These are phyloP conservation scores for Sugiyamaella xylanicola DNA, from an alignment of 1,139 yeast genomes.

Conservation along the genomic window DNA sequence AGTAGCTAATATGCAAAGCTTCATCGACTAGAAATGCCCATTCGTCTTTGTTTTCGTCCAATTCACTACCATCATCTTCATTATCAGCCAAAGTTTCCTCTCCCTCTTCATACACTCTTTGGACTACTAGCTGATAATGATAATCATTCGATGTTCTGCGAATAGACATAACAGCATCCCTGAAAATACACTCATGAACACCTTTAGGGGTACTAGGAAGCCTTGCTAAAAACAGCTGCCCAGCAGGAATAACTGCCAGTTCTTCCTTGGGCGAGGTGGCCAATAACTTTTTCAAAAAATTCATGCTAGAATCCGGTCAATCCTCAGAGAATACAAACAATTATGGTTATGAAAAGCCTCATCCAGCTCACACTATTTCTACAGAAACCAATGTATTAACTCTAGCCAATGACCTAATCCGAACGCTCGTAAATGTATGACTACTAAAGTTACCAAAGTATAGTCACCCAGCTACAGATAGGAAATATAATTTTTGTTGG, in stretches of 20 bases:
- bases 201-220: constrained; percentile 83
- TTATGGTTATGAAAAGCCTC: too few relatives aligned
- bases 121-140: constrained; percentile 71
- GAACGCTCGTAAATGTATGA: too few relatives aligned
- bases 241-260: constrained; percentile 72
- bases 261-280: constrained; percentile 66
- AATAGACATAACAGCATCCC: constrained; percentile 75
- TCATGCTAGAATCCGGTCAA: too few relatives aligned
- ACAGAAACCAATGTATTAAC: too few relatives aligned
- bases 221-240: constrained; percentile 73
- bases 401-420: too few relatives aligned
- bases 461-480: too few relatives aligned
- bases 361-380: too few relatives aligned
- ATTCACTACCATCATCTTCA: constrained; percentile 58
- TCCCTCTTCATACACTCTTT: constrained; percentile 68
- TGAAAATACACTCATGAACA: constrained; percentile 75
- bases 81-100: constrained; percentile 59
- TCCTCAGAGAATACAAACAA: too few relatives aligned
- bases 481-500: neutral
- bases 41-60: constrained; percentile 57
- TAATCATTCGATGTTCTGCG: constrained; percentile 67
- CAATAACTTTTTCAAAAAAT: constrained; percentile 71
- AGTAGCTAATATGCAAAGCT: constrained; percentile 55
- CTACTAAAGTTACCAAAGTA: too few relatives aligned
- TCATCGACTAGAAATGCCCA: constrained; percentile 69